Conservation (phyloP, 176 grass and related monocot genomes). For the Aegilops tauschii region DNA sequence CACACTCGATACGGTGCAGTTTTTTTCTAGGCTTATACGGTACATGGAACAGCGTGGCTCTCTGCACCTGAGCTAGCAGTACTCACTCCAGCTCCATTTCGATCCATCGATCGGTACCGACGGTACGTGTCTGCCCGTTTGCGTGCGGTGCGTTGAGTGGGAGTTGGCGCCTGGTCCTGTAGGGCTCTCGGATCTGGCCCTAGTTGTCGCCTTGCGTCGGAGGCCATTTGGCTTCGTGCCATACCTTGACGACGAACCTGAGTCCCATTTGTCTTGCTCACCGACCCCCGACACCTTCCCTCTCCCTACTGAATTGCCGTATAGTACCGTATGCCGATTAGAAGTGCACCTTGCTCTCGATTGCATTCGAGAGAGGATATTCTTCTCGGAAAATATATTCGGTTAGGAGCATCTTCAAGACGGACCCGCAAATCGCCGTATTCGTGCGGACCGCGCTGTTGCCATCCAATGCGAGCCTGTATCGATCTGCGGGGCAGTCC, state of each 20-base stretch:
- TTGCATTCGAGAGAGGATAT: too few relatives aligned
- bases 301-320: too few relatives aligned
- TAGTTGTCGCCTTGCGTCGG: not conserved
- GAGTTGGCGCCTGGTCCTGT: not conserved
- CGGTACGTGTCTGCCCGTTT: not conserved
- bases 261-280: not conserved
- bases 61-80: not conserved
- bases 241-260: not conserved
- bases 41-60: not conserved
- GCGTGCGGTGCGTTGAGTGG: constrained; percentile 5
- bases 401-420: too few relatives aligned
- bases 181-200: not conserved
- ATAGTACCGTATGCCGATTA: too few relatives aligned
- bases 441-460: too few relatives aligned
- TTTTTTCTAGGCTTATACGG: not conserved
- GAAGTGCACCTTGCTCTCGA: too few relatives aligned
- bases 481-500: too few relatives aligned
- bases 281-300: not conserved
- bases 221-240: not conserved
- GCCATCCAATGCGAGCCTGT: too few relatives aligned
- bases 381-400: too few relatives aligned
- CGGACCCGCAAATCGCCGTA: too few relatives aligned
- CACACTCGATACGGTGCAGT: not conserved
- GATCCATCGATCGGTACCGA: not conserved
- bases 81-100: not conserved